A percentile compares a stretch with the other conserved stretches of the same genome.
phyloP scores from a whole-genome alignment of 1,284 basidiomycete species.

The Ustilago tritici region DNA sequence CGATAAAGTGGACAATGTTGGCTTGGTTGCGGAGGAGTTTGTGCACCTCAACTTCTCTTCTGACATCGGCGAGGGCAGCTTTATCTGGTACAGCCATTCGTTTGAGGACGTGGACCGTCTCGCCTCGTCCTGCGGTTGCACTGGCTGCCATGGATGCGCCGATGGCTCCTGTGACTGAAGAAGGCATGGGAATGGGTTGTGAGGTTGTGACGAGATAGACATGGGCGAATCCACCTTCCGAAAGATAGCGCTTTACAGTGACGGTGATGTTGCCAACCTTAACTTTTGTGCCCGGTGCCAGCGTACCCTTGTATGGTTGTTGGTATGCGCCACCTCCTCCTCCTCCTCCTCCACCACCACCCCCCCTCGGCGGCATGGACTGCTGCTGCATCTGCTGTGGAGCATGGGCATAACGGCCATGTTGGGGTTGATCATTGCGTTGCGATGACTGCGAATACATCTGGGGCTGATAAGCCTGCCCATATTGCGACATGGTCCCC shows the following conservation, averaged over 20 bases:
- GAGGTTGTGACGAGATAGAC: slow-evolving; percentile 94
- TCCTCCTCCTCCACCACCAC: not conserved
- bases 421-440: slow-evolving; percentile 10
- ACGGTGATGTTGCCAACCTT: slow-evolving; percentile 89
- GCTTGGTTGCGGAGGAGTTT: slow-evolving; percentile 87
- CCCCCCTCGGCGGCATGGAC: slow-evolving; percentile 8
- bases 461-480: slow-evolving; percentile 27
- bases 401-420: slow-evolving; percentile 30
- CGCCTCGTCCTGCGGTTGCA: slow-evolving; percentile 45
- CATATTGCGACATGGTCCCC: slow-evolving; percentile 43
- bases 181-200: slow-evolving; percentile 75
- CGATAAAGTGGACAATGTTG: slow-evolving; percentile 92
- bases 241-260: slow-evolving; percentile 87
- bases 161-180: slow-evolving; percentile 39
- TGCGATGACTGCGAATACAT: slow-evolving; percentile 21
- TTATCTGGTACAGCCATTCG: slow-evolving; percentile 93
- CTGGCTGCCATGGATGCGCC: slow-evolving; percentile 36
- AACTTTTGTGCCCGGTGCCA: slow-evolving; percentile 82
- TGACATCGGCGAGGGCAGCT: slow-evolving; percentile 89
- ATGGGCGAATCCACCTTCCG: slow-evolving; percentile 97
- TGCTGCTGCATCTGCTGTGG: slow-evolving; percentile 37
- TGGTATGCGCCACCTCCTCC: slow-evolving; percentile 25
- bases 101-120: slow-evolving; percentile 94
- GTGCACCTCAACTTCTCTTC: slow-evolving; percentile 98
- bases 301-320: slow-evolving; percentile 50